Evolutionary conservation across 331 rosid genomes (phyloP), one percentile per base, ranked within the genome.

Genomic region (Prunus yedoensis): DNA sequence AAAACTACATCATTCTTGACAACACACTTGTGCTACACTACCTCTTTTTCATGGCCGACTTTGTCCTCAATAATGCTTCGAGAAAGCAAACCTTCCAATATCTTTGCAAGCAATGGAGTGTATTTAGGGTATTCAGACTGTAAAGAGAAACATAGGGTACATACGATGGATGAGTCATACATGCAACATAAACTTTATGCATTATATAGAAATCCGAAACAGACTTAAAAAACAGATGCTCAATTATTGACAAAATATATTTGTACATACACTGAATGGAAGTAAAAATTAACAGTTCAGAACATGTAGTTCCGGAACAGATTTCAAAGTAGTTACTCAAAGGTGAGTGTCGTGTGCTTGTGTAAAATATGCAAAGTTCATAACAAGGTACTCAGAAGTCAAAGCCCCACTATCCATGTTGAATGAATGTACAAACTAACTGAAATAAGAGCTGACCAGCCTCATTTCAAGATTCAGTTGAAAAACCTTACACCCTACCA

Each of bases 61-160:
- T 80, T 87, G 72, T 89, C 95, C 83, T 81, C 78, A 25, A 76
- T 58, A 74, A 87, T 83, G 79, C 59, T 78, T 75, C 73, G 83
- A 85, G 93, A 88, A 84, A 91, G 67, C 54, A 93, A 62, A 70
- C 91, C 91, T 84, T 93, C 93, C 97, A 93, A 88, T 72, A 91
- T 78, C 80, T 87, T 91, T 50, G 92, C 90, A 82, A 91, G 89
- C 85, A 93, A 83, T 30, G 93, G 91, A 59, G 98, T 93, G 91
- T 91, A 78, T 23, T 83, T 79, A 76, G 98, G 92, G 79, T 93
- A 93, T 83, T 93, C 98, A 18, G 81, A 85, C 97, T 93, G 93
- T 83, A 86, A 83, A 54, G 60, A 67, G 52, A 70, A 80, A 69
- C 30, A 81, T 14, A 43, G 4, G 70, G 35, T 41, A 47, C 47